Conservation (phyloP, 768 basidiomycete genomes). For the Tricholomella constricta region DNA sequence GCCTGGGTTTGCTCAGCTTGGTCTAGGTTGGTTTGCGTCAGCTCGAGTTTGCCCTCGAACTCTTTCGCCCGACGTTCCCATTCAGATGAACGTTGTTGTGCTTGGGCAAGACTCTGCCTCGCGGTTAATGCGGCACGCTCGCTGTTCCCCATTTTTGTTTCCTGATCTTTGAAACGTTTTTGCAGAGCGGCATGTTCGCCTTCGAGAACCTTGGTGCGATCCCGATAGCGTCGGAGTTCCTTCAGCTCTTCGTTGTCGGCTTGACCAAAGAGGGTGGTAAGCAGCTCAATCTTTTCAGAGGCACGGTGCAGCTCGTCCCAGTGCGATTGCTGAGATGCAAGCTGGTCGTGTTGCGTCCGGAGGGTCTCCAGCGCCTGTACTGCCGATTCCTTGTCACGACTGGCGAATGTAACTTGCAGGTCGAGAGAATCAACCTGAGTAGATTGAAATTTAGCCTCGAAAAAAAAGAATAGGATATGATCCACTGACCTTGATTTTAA, state of each 20-base stretch:
- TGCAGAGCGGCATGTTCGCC: conserved; percentile 66
- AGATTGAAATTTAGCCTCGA: conserved; percentile 13
- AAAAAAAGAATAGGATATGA: conserved; percentile 1
- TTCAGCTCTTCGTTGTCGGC: conserved; percentile 72
- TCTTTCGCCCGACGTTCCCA: conserved; percentile 83
- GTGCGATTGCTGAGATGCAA: conserved; percentile 64
- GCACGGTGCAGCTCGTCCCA: conserved; percentile 78
- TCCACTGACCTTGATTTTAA: conserved; percentile 60
- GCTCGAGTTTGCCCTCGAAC: conserved; percentile 63
- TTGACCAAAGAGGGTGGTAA: conserved; percentile 62
- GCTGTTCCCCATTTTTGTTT: conserved; percentile 57
- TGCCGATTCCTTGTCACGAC: conserved; percentile 65
- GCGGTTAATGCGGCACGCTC: conserved; percentile 60
- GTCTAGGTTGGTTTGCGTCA: conserved; percentile 61
- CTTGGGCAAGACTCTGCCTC: conserved; percentile 66
- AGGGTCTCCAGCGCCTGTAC: conserved; percentile 51
- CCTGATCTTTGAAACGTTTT: conserved; percentile 74
- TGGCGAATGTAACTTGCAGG: conserved; percentile 52
- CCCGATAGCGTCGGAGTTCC: conserved; percentile 68
- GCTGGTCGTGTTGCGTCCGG: conserved; percentile 60
- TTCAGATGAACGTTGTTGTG: conserved; percentile 77
- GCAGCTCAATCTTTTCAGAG: conserved; percentile 70
- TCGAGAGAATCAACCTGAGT: conserved; percentile 63
- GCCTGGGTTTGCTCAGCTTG: conserved; percentile 63
- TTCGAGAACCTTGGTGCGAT: conserved; percentile 64